These are phyloP conservation scores for Eutrema heterophyllum DNA, from an alignment of 345 rosid genomes.

Conservation along the genomic window DNA sequence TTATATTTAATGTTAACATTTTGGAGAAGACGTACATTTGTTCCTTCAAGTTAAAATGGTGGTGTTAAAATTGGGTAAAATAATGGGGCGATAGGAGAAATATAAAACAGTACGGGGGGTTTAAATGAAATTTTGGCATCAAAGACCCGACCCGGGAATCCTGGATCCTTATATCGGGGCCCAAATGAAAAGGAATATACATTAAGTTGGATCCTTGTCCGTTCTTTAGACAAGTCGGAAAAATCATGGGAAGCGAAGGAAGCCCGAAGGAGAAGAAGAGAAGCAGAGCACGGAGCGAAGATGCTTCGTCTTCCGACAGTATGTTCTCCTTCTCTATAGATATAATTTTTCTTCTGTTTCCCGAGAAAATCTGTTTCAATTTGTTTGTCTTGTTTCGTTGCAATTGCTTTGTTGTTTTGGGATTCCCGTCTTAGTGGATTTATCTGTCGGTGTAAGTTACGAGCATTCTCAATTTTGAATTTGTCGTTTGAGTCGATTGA, in stretches of 20 bases:
- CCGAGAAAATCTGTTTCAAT: conserved; percentile 2
- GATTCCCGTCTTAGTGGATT: too few species aligned
- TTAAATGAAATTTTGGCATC: neutral
- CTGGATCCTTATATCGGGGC: neutral
- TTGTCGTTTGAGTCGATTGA: too few species aligned
- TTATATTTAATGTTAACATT: too few species aligned
- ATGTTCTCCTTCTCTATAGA: neutral
- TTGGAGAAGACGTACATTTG: neutral
- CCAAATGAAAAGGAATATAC: neutral
- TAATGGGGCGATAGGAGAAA: neutral
- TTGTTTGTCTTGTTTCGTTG: neutral
- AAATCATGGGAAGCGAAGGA: conserved; percentile 57
- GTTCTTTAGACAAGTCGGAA: neutral
- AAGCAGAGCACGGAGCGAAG: conserved; percentile 41
- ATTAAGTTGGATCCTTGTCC: neutral
- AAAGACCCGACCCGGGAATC: conserved; percentile 20
- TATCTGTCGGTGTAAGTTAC: neutral
- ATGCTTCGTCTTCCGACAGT: conserved; percentile 42
- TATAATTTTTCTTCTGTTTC: neutral
- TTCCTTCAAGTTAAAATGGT: neutral
- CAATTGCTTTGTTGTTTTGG: neutral
- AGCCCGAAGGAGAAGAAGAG: conserved; percentile 51
- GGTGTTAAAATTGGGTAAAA: neutral
- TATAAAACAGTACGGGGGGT: neutral
- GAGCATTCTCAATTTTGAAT: neutral